These are phyloP conservation scores for Saturnispora galanensis DNA, from an alignment of 805 yeast species.

Conservation along the genomic window DNA sequence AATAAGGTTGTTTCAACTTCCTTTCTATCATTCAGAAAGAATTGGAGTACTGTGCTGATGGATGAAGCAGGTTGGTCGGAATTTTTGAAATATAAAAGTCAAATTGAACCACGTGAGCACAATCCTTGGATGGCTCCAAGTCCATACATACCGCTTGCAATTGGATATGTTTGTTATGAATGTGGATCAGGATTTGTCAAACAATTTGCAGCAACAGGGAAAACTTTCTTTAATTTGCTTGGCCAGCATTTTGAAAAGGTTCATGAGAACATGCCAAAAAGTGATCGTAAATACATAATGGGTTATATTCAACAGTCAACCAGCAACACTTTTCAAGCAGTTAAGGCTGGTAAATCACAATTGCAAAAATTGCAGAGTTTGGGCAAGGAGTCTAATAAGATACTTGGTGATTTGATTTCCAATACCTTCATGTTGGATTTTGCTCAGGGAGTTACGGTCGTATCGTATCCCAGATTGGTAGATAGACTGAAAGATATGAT, in stretches of 20 bases:
- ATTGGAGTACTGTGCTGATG: slow-evolving; percentile 2
- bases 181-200: slow-evolving; percentile 5
- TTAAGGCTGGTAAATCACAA: slow-evolving; percentile 3
- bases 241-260: slow-evolving; percentile 5
- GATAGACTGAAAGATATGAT: background rate
- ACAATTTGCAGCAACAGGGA: background rate
- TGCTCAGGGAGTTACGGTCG: background rate
- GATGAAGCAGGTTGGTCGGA: slow-evolving; percentile 4
- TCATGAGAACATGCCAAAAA: background rate
- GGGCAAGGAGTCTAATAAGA: background rate
- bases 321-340: slow-evolving; percentile 3
- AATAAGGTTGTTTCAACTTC: slow-evolving; percentile 3
- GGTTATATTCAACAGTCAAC: slow-evolving; percentile 1
- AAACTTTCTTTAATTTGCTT: background rate
- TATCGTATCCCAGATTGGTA: background rate
- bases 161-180: slow-evolving; percentile 1
- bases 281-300: background rate
- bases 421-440: background rate
- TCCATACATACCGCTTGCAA: slow-evolving; percentile 2
- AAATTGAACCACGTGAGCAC: background rate
- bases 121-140: slow-evolving; percentile 1
- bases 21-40: slow-evolving; percentile 2
- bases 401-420: background rate
- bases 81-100: background rate
- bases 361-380: background rate